Evolutionary conservation across 805 yeast species (phyloP), one percentile per base, ranked within the genome.

Genomic region (Yarrowia sp.): DNA sequence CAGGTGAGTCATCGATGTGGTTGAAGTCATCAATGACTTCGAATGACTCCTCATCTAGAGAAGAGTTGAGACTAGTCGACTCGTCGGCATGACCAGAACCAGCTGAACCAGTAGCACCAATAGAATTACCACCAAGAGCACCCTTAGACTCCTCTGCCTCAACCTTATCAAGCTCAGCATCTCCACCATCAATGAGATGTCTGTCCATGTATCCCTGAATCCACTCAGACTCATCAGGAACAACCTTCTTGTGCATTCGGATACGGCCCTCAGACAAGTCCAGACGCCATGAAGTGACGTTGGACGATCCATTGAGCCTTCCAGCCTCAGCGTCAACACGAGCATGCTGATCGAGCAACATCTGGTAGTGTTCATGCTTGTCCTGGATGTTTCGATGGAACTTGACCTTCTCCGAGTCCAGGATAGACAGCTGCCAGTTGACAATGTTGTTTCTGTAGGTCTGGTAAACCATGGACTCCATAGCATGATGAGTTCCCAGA

Each of bases 201-300:
- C 55, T 15, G 14, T 61, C 55, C 42, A 61, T 39, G 46, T 61
- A 61, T 1, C 55, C 53, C 13, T 61, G 66, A 34, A 61, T 61
- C 67, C 67, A 64, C 50, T 64, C 60, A 17, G 84, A 84, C 68
- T 83, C 84, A 68, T 84, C 86, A 19, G 86, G 84, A 6, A 88
- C 75, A 55, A 91, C 73, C 68, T 90, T 79, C 68, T 82, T 86
- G 69, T 93, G 80, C 84, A 86, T 88, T 70, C 94, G 78, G 71
- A 87, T 86, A 36, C 82, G 79, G 40, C 91, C 90, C 74, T 91
- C 96, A 63, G 88, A 85, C 38, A 84, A 82, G 73, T 90, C 96
- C 10, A 91, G 76, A 1, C 81, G 75, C 83, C 87, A 87, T 8
- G 70, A 73, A 1, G 72, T 73, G 2, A 71, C 71, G 10, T 70